phyloP scores from a whole-genome alignment of 306 rosid species.

The Adenanthera pavonina region DNA sequence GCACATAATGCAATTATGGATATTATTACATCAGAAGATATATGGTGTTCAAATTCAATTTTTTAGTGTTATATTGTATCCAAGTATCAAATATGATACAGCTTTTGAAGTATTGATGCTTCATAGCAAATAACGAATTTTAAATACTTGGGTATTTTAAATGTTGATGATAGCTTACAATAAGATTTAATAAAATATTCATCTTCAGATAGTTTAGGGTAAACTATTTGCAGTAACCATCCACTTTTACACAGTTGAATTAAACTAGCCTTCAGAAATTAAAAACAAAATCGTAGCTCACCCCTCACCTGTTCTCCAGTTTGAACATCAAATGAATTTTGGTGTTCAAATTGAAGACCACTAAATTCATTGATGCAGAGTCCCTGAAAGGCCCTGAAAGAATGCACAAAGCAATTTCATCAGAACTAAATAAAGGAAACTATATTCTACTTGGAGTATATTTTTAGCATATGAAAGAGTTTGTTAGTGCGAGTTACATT shows the following conservation, averaged over 20 bases:
- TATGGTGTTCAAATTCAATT: not conserved
- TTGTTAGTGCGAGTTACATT: conserved; percentile 5
- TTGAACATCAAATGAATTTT: conserved; percentile 75
- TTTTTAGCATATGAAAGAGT: conserved; percentile 15
- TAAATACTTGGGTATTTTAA: not conserved
- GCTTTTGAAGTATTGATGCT: not conserved
- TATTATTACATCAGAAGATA: not conserved
- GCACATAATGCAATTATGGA: not conserved
- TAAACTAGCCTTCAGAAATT: not conserved
- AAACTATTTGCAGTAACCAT: not conserved
- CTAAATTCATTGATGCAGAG: conserved; percentile 89
- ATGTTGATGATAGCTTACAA: conserved; percentile 7
- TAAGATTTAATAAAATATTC: not conserved
- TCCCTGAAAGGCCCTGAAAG: conserved; percentile 98
- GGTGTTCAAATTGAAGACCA: conserved; percentile 93
- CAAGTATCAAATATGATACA: not conserved
- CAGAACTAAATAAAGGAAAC: conserved; percentile 28
- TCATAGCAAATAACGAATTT: not conserved
- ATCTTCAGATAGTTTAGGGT: not conserved
- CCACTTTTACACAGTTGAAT: conserved; percentile 18
- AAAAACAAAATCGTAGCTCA: conserved; percentile 27
- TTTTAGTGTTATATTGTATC: not conserved
- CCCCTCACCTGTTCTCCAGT: conserved; percentile 90
- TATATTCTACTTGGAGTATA: conserved; percentile 15
- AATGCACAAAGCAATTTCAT: conserved; percentile 36